Evolutionary conservation across 768 basidiomycete genomes (phyloP).

Genomic region (Boletus reticuloceps): DNA sequence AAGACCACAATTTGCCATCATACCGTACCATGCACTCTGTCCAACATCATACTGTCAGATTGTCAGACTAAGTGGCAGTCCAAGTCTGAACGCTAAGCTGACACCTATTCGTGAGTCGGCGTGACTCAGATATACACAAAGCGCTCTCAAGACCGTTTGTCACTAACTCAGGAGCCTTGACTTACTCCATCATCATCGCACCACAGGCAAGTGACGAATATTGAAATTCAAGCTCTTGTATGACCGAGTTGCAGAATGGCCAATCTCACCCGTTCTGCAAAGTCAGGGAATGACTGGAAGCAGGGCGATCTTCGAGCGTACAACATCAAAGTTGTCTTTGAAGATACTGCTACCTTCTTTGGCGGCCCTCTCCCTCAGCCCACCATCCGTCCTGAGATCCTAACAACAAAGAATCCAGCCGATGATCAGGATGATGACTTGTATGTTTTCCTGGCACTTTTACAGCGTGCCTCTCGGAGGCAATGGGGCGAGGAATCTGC

Average conservation of each 20-base stretch:
- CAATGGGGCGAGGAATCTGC: neutral
- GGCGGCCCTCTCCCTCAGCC: neutral
- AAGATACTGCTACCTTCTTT: neutral
- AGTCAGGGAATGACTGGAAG: neutral
- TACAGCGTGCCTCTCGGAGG: too few species aligned
- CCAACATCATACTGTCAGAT: too few species aligned
- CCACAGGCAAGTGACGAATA: neutral
- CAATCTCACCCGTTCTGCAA: neutral
- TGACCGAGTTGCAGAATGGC: neutral
- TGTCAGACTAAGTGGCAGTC: too few species aligned
- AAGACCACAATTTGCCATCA: too few species aligned
- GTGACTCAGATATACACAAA: too few species aligned
- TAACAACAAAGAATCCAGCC: neutral
- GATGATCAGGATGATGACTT: neutral
- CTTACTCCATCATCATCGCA: neutral
- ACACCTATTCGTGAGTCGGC: too few species aligned
- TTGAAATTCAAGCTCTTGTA: neutral
- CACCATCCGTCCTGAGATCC: neutral
- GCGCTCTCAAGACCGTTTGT: too few species aligned
- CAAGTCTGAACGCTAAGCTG: too few species aligned
- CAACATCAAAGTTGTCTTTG: neutral
- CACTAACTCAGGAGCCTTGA: too few species aligned
- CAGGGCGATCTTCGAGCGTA: neutral
- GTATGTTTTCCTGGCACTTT: neutral
- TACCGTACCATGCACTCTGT: too few species aligned